Percentiles rank a stretch among this genome's conserved stretches.
Evolutionary conservation across 306 rosid species (phyloP).

Genomic region (Hippophae tibetana): DNA sequence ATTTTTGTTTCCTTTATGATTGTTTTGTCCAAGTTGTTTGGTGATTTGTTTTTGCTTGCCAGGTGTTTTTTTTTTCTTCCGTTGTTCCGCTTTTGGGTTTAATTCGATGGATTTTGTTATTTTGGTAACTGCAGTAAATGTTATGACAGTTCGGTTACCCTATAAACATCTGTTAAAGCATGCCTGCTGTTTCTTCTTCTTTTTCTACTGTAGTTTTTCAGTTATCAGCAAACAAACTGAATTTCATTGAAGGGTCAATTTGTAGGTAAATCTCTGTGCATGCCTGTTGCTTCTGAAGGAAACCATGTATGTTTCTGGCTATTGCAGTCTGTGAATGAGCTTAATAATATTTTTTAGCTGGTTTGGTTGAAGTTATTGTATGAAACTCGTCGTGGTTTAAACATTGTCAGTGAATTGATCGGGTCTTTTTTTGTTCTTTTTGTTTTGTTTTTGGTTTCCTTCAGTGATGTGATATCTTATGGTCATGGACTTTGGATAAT

Average conservation of each 20-base stretch:
- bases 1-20: conserved; percentile 9
- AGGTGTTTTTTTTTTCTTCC: not conserved
- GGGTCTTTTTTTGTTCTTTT: not conserved
- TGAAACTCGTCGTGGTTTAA: not conserved
- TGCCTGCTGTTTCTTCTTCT: not conserved
- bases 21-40: conserved; percentile 1
- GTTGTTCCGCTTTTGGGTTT: not conserved
- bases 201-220: not conserved
- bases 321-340: too few relatives aligned
- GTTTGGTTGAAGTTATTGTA: conserved; percentile 2
- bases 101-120: conserved; percentile 12
- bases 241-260: too few relatives aligned
- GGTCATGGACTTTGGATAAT: not conserved
- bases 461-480: too few relatives aligned
- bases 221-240: too few relatives aligned
- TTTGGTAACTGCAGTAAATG: conserved; percentile 1
- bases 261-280: too few relatives aligned
- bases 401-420: conserved; percentile 3
- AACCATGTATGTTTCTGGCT: too few relatives aligned
- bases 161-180: not conserved
- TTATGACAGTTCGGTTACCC: not conserved
- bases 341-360: not conserved
- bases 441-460: too few relatives aligned
- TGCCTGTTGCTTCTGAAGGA: too few relatives aligned
- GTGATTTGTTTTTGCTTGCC: conserved; percentile 17